Conservation (phyloP, 2,329 filamentous ascomycete genomes). For the Sclerotinia glacialis region DNA sequence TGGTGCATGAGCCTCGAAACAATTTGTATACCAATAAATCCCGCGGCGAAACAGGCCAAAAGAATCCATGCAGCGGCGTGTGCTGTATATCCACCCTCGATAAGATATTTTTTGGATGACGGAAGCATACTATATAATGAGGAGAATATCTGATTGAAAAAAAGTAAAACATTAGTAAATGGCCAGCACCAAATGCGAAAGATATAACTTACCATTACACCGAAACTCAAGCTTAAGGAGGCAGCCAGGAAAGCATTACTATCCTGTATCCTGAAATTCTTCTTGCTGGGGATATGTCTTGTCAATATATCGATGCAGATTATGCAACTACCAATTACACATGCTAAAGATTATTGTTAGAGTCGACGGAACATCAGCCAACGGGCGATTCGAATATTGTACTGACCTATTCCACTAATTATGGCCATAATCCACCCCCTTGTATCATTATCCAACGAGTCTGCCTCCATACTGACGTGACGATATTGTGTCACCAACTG, state of each 20-base stretch:
- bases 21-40: slow-evolving; percentile 72
- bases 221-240: slow-evolving; percentile 88
- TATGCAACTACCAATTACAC: slow-evolving; percentile 73
- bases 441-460: slow-evolving; percentile 68
- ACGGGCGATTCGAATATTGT: slow-evolving; percentile 12
- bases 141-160: slow-evolving; percentile 71
- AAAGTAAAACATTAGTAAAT: slow-evolving; percentile 7
- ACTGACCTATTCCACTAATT: slow-evolving; percentile 70
- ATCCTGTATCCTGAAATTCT: slow-evolving; percentile 81
- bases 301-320: slow-evolving; percentile 83
- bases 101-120: slow-evolving; percentile 75
- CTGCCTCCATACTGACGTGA: slow-evolving; percentile 27
- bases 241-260: slow-evolving; percentile 84
- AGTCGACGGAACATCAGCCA: not conserved
- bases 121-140: slow-evolving; percentile 91
- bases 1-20: slow-evolving; percentile 70
- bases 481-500: not conserved
- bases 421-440: slow-evolving; percentile 91
- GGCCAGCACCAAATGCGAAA: too few relatives aligned
- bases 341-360: slow-evolving; percentile 45
- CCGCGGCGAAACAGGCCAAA: slow-evolving; percentile 66
- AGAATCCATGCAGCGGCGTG: slow-evolving; percentile 65
- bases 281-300: slow-evolving; percentile 67
- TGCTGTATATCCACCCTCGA: slow-evolving; percentile 63
- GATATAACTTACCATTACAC: slow-evolving; percentile 76